Conservation (phyloP, 768 basidiomycete species). For the Mycena sanguinolenta region DNA sequence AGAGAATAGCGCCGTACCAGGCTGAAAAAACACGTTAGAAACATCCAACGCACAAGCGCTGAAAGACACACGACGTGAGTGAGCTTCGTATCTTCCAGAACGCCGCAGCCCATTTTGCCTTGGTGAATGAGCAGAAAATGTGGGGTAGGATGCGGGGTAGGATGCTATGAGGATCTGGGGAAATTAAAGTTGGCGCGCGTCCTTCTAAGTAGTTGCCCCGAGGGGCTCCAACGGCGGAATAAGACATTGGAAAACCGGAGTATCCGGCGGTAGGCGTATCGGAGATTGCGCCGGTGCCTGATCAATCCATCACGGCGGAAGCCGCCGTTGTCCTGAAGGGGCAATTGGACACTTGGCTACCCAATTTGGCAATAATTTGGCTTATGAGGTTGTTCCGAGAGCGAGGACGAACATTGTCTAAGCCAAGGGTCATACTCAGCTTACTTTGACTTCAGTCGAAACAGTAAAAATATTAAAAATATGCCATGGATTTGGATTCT, state of each 20-base stretch:
- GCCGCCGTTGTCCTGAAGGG: too few species aligned
- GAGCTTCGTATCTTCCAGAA: conserved; percentile 25
- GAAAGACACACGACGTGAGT: conserved; percentile 22
- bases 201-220: conserved; percentile 14
- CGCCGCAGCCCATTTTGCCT: conserved; percentile 24
- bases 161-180: neutral
- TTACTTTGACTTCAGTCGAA: too few species aligned
- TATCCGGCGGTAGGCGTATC: neutral
- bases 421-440: too few species aligned
- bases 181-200: neutral
- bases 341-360: too few species aligned
- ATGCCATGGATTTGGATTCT: too few species aligned
- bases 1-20: conserved; percentile 30
- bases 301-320: too few species aligned
- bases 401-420: too few species aligned
- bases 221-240: neutral
- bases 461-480: too few species aligned
- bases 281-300: conserved; percentile 3
- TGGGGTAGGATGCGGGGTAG: conserved; percentile 13
- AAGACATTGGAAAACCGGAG: conserved; percentile 4
- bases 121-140: neutral
- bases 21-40: neutral
- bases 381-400: too few species aligned
- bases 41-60: neutral
- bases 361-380: too few species aligned